Conservation (phyloP, 192 early-diverging fungal species). For the Gigaspora rosea region DNA sequence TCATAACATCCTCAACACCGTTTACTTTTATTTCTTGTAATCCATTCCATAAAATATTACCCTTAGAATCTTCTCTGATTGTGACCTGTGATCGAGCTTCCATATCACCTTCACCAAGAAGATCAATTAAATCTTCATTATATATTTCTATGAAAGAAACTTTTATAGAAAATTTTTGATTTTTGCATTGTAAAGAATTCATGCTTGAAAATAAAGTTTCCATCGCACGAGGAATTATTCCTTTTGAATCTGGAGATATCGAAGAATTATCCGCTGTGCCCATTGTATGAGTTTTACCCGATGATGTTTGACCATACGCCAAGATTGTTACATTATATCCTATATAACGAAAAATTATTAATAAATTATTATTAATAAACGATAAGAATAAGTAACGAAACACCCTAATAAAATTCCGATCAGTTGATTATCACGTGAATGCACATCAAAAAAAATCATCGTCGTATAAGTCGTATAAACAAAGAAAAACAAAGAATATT, state of each 20-base stretch:
- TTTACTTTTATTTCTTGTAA: slow-evolving; percentile 77
- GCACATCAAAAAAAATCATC: too few relatives aligned
- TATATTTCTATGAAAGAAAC: slow-evolving; percentile 96
- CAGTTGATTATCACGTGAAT: too few relatives aligned
- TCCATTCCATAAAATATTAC: slow-evolving; percentile 85
- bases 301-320: slow-evolving; percentile 92
- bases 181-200: slow-evolving; percentile 34
- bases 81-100: slow-evolving; percentile 64
- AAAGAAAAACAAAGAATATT: too few relatives aligned
- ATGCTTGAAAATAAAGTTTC: slow-evolving; percentile 55
- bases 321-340: slow-evolving; percentile 96
- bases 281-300: slow-evolving; percentile 97
- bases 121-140: slow-evolving; percentile 95
- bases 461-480: too few relatives aligned
- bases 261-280: slow-evolving; percentile 63
- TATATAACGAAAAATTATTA: slow-evolving; percentile 26
- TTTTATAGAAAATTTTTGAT: slow-evolving; percentile 49
- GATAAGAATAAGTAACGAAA: too few relatives aligned
- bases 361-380: too few relatives aligned
- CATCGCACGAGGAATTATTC: slow-evolving; percentile 78
- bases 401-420: too few relatives aligned
- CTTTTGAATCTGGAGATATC: slow-evolving; percentile 44
- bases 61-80: slow-evolving; percentile 84
- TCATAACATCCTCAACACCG: slow-evolving; percentile 71
- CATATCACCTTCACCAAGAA: slow-evolving; percentile 65